Evolutionary conservation across 1,139 yeast genomes (phyloP).

Genomic region (Suhomyces terraborum): DNA sequence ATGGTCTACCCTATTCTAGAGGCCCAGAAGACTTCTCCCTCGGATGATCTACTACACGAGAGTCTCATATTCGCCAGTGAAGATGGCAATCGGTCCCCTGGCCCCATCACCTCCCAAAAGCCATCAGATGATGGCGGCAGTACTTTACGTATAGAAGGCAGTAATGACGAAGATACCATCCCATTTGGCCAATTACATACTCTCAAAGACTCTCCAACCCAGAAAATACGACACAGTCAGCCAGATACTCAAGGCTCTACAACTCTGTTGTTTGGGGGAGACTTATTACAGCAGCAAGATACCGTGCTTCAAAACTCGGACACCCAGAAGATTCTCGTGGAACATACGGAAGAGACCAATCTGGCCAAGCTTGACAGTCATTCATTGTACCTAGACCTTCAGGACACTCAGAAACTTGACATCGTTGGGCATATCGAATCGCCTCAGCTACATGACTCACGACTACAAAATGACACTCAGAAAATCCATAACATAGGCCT

Average conservation of each 20-base stretch:
- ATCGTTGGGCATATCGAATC: not conserved
- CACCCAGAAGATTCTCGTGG: not conserved
- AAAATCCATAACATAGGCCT: not conserved
- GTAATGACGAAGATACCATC: not conserved
- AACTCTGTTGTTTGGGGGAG: conserved; percentile 4
- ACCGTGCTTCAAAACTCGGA: not conserved
- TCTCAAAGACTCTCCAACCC: conserved; percentile 1
- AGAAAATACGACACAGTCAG: conserved; percentile 5
- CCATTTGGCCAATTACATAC: not conserved
- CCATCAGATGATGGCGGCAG: not conserved
- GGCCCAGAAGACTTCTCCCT: conserved; percentile 1
- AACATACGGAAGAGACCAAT: not conserved
- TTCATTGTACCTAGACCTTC: not conserved
- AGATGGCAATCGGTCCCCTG: conserved; percentile 1
- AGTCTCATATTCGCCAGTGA: conserved; percentile 14
- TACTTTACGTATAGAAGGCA: not conserved
- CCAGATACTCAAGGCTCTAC: conserved; percentile 6
- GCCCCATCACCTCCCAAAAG: not conserved
- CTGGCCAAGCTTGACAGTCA: not conserved
- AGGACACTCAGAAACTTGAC: conserved; percentile 8
- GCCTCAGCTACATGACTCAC: not conserved
- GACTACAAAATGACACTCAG: not conserved
- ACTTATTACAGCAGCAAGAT: not conserved
- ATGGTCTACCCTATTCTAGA: conserved; percentile 3
- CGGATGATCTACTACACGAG: conserved; percentile 9